Conservation (phyloP, 1,284 basidiomycete genomes). For the Trametes versicolor region DNA sequence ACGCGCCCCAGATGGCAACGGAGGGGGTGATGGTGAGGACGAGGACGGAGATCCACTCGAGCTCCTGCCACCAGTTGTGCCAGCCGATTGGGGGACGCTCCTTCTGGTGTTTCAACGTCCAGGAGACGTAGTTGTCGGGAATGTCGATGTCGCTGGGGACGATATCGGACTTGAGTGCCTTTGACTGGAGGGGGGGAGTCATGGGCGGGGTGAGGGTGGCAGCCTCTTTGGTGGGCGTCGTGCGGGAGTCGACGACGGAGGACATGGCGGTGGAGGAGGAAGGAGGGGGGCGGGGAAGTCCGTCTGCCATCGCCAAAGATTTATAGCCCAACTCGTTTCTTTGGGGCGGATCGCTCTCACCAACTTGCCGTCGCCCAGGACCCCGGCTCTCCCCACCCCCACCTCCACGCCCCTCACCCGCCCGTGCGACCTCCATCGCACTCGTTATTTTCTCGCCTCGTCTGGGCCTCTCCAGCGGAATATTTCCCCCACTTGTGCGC, state of each 20-base stretch:
- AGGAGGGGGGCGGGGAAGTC: slow-evolving; percentile 27
- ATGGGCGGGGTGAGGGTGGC: slow-evolving; percentile 40
- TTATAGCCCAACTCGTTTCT: slow-evolving; percentile 37
- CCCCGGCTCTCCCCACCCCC: slow-evolving; percentile 33
- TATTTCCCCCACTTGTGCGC: no score
- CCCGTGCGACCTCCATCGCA: background rate
- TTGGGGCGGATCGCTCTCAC: slow-evolving; percentile 36
- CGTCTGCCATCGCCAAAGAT: slow-evolving; percentile 25
- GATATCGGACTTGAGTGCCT: slow-evolving; percentile 45
- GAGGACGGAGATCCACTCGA: slow-evolving; percentile 66
- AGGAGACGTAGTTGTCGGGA: slow-evolving; percentile 90
- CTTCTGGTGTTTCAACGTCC: slow-evolving; percentile 83
- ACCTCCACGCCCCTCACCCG: background rate
- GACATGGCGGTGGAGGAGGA: slow-evolving; percentile 38
- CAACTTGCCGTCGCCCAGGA: slow-evolving; percentile 24
- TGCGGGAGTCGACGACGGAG: slow-evolving; percentile 40
- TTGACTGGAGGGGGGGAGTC: slow-evolving; percentile 35
- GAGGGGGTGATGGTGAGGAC: slow-evolving; percentile 80
- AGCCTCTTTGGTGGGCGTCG: slow-evolving; percentile 41
- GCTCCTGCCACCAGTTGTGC: slow-evolving; percentile 73
- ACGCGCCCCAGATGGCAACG: slow-evolving; percentile 75
- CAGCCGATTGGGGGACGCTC: slow-evolving; percentile 81
- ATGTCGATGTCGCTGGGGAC: slow-evolving; percentile 73
- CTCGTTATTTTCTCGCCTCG: background rate
- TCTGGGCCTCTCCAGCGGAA: background rate